Base-by-base conservation (phyloP, 495 filamentous ascomycete genomes). In the Penicillium herquei region DNA sequence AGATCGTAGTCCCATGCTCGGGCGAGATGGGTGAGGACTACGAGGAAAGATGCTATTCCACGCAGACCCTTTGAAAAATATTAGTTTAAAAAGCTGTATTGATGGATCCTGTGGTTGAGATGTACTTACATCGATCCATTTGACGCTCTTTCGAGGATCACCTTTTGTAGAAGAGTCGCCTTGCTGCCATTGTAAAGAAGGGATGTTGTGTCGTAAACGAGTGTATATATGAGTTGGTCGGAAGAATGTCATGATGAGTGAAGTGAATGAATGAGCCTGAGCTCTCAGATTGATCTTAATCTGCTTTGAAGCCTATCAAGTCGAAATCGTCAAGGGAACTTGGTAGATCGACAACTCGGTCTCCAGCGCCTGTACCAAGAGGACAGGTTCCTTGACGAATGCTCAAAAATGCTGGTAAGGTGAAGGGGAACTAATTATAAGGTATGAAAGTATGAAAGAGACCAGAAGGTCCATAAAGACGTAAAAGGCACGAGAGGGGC, bases 71-170 rank as follows among this genome's bases (percentile, higher is more conserved):
- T n/a, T n/a, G 0, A n/a, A 37, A 30, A 1, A 35, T 11, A 31
- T 54, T 37, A 54, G 51, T 14, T 26, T 12, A 2, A 65, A 65
- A 4, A 26, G 21, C 21, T 26, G 3, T 14, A 34, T 34, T 5
- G 7, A 13, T 31, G 67, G 51, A 81, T 83, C 49, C 35, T 14
- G 10, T 12, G 13, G 6, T 43, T 14, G 6, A 39, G 26, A 21
- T 39, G 21, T 40, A 76, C 82, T 61, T 72, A 86, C 84, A 80
- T 88, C 85, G 32, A 87, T 82, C 85, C 85, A 88, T 72, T 86
- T 87, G 26, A 88, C 83, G 55, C 84, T 84, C 63, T 83, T 83
- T 56, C 64, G 65, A 1, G 73, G 70, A 50, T 76, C 71, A n/a
- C 73, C 73, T 56, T 70, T 74, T 39, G 62, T 59, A 17, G 53